Evolutionary conservation across 371 early-diverging fungal species (phyloP).

Genomic region (Umbelopsis sp.): DNA sequence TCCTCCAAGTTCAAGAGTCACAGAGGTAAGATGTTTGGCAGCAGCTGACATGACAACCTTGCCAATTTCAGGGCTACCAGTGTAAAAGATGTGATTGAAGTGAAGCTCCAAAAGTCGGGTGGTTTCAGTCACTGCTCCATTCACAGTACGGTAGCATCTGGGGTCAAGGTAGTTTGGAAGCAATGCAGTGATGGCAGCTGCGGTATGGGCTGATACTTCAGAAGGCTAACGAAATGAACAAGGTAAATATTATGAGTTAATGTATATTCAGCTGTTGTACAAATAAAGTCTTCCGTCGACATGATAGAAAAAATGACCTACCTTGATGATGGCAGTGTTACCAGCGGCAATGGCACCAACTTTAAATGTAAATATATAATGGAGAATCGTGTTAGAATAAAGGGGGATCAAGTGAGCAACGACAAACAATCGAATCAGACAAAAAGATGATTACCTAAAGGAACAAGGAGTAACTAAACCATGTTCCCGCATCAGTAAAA

Average conservation of each 20-base stretch:
- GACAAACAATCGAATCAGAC: not conserved
- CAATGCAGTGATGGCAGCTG: slow-evolving; percentile 64
- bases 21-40: slow-evolving; percentile 69
- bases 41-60: slow-evolving; percentile 81
- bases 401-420: not conserved
- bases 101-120: slow-evolving; percentile 69
- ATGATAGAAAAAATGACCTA: slow-evolving; percentile 14
- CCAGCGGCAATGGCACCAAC: slow-evolving; percentile 92
- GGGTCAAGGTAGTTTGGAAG: slow-evolving; percentile 78
- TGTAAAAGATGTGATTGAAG: slow-evolving; percentile 90
- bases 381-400: not conserved
- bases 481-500: not conserved
- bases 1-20: slow-evolving; percentile 88
- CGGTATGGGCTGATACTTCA: slow-evolving; percentile 75
- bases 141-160: slow-evolving; percentile 67
- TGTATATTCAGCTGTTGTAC: too few species aligned
- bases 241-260: too few species aligned
- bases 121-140: slow-evolving; percentile 82
- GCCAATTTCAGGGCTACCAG: slow-evolving; percentile 82
- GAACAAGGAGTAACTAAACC: slow-evolving; percentile 34
- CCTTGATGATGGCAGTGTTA: slow-evolving; percentile 77
- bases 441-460: slow-evolving; percentile 29
- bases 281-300: not conserved
- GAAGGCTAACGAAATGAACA: slow-evolving; percentile 54
- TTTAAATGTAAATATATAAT: slow-evolving; percentile 27